Base-by-base conservation (phyloP, 164 flowering plant genomes). In the Brasenia schreberi region DNA sequence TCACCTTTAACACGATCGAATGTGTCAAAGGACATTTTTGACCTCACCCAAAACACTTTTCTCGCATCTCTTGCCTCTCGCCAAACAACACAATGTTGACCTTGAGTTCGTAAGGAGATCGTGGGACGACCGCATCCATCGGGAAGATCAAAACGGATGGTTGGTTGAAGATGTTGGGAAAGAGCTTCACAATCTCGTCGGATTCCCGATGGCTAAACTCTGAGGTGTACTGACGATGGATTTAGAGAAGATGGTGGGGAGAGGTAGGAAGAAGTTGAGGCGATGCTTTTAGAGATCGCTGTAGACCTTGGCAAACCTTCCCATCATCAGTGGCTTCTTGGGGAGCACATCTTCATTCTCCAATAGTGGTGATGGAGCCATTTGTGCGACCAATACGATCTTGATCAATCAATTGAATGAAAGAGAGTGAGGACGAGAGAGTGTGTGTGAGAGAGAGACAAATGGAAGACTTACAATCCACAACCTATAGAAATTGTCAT, bases 1-100 rank as follows among this genome's bases (percentile, higher is more conserved):
- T 23, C 27, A 23, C 27, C 27, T 23, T 23, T n/a, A n/a, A n/a
- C n/a, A n/a, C n/a, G n/a, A n/a, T n/a, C n/a, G n/a, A n/a, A n/a
- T n/a, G n/a, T n/a, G n/a, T n/a, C 27, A 2, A 23, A 23, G 27
- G 27, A 23, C 27, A 23, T 23, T 23, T 23, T 23, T 23, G 27
- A 23, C 2, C 27, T 0, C 27, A 23, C 27, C 27, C 27, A 23
- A 23, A 23, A 23, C 27, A 23, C 27, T 23, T 23, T 23, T 23
- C 27, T 23, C 2, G 27, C 27, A 0, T 23, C 27, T 23, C 27
- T 23, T 23, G 27, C 2, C n/a, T n/a, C n/a, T n/a, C 98, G 49
- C 98, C 98, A 18, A 97, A 94, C 65, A 94, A 74, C 53, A 94
- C 97, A 39, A 94, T 96, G 7, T 96, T 97, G 62, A 94, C 85